Evolutionary conservation across 2,329 filamentous ascomycete species (phyloP), one percentile per base, ranked within the genome.

Genomic region (Trichoderma sp.): DNA sequence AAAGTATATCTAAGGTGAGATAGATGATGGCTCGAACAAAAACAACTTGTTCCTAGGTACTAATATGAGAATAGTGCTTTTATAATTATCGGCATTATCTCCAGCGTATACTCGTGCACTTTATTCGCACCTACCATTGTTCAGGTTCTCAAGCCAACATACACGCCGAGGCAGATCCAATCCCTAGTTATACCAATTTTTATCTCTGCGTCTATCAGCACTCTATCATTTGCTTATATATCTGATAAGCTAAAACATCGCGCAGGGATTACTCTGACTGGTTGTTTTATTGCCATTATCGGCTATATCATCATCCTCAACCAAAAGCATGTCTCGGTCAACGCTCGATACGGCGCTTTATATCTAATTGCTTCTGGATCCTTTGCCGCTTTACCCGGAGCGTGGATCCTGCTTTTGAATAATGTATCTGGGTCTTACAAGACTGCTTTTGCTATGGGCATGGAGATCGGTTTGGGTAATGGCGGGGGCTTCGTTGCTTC

Each of bases 381-480:
- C 4, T 67, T 67, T 11, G 64, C 64, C 2, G 64, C 64, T 6
- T 11, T 67, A 4, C 64, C 64, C n/a, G 64, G 53, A 29, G 55
- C 64, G 4, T 67, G 64, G 64, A 59, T 67, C 21, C 55, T 67
- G 14, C 64, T 67, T 16, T 27, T 67, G 10, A 67, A 67, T 14
- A 67, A 67, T 16, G 31, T 67, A 7, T 67, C 64, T 4, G 64
- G 64, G 21, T 58, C 64, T 6, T 59, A 67, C 5, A 67, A 67
- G 37, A 67, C 64, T 6, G 64, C 64, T 33, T 67, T 67, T 29
- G 64, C 64, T 21, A 67, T 67, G 64, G 64, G 64, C 4, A 67
- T 67, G 55, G 64, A 67, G 10, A 67, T 67, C n/a, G 64, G 64
- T n/a, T 11, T 67, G 29, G 64, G 64, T 31, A 67, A 67, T 24